Percentiles rank a stretch among this genome's conserved stretches.
phyloP scores from a whole-genome alignment of 352 stramenopile genomes.

The Phytophthora aleatoria region DNA sequence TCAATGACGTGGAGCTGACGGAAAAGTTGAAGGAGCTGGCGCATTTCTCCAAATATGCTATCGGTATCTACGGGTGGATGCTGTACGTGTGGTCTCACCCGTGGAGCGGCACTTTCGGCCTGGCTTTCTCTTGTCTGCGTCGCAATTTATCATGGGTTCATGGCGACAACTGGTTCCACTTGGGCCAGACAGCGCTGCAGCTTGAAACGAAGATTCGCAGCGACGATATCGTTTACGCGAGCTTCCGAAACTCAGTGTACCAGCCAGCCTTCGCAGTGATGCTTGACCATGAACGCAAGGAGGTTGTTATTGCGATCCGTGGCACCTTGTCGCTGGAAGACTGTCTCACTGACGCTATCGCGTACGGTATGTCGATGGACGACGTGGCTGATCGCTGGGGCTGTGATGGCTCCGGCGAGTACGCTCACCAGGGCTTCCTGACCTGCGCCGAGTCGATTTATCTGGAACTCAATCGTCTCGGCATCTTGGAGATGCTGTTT shows the following conservation, averaged over 20 bases:
- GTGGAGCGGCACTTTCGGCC: slow-evolving; percentile 75
- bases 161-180: slow-evolving; percentile 86
- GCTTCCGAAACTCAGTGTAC: slow-evolving; percentile 83
- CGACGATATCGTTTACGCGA: slow-evolving; percentile 84
- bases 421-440: slow-evolving; percentile 83
- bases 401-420: slow-evolving; percentile 75
- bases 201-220: slow-evolving; percentile 67
- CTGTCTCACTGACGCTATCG: slow-evolving; percentile 86
- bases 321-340: slow-evolving; percentile 88
- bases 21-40: slow-evolving; percentile 65
- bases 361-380: slow-evolving; percentile 80
- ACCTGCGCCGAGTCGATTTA: slow-evolving; percentile 78
- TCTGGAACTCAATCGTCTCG: slow-evolving; percentile 72
- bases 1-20: slow-evolving; percentile 52
- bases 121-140: slow-evolving; percentile 82
- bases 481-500: slow-evolving; percentile 88
- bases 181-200: slow-evolving; percentile 79
- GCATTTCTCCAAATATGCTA: slow-evolving; percentile 86
- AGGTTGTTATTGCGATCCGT: slow-evolving; percentile 84
- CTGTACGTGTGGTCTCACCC: slow-evolving; percentile 90
- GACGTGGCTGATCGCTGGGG: slow-evolving; percentile 64
- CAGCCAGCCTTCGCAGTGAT: slow-evolving; percentile 81
- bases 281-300: slow-evolving; percentile 70
- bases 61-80: slow-evolving; percentile 91
- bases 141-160: slow-evolving; percentile 69